Evolutionary conservation across 1,284 basidiomycete species (phyloP).

Genomic region (Phlebopus sp.): DNA sequence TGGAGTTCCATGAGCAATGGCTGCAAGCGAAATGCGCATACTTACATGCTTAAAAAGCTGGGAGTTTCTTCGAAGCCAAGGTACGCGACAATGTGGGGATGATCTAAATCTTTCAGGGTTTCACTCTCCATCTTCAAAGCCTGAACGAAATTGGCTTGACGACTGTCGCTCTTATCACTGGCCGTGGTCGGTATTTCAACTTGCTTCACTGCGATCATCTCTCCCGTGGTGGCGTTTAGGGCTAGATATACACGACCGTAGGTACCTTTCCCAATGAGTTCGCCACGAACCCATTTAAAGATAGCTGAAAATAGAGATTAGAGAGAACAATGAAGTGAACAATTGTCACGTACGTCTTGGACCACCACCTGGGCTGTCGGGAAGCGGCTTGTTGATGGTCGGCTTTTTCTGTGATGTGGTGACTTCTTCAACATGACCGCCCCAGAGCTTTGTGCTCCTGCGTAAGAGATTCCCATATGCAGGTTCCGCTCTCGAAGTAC

Average conservation of each 20-base stretch:
- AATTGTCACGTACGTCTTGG: conserved; percentile 53
- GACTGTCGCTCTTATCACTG: conserved; percentile 84
- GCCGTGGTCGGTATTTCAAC: conserved; percentile 92
- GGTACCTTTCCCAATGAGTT: conserved; percentile 95
- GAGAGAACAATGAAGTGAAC: conserved; percentile 18
- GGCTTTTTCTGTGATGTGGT: conserved; percentile 60
- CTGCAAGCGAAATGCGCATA: conserved; percentile 16
- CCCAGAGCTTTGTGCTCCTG: conserved; percentile 95
- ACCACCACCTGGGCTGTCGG: conserved; percentile 57
- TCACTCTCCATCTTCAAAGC: conserved; percentile 94
- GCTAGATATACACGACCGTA: conserved; percentile 97
- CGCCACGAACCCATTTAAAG: conserved; percentile 98
- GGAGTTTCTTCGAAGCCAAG: conserved; percentile 96
- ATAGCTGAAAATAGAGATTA: conserved; percentile 54
- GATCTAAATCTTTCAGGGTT: conserved; percentile 93
- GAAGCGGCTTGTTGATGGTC: conserved; percentile 42
- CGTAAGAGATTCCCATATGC: conserved; percentile 55
- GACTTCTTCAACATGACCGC: conserved; percentile 90
- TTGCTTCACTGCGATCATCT: conserved; percentile 99
- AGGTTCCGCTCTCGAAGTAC: conserved; percentile 51
- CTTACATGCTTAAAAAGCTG: conserved; percentile 89
- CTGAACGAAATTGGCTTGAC: conserved; percentile 85
- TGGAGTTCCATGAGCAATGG: conserved; percentile 31
- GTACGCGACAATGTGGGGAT: conserved; percentile 96
- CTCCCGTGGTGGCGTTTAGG: conserved; percentile 96